Evolutionary conservation across 306 rosid genomes (phyloP).

Genomic region (Prinsepia uniflora): DNA sequence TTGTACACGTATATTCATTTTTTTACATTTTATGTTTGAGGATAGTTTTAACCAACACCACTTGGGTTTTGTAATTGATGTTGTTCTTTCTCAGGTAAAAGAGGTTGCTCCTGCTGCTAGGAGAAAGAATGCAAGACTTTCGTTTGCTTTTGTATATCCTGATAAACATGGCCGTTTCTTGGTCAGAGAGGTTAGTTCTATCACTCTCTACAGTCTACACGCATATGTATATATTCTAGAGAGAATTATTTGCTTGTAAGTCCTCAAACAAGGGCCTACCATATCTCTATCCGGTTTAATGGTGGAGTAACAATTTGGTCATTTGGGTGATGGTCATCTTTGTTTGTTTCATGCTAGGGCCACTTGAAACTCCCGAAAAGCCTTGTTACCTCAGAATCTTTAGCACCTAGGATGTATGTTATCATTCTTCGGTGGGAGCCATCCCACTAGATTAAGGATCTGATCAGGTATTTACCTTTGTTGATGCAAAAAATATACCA

Average conservation of each 20-base stretch:
- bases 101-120: constrained; percentile 93
- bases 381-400: neutral
- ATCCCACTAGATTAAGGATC: neutral
- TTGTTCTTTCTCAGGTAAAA: constrained; percentile 54
- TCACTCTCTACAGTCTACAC: neutral
- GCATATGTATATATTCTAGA: neutral
- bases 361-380: neutral
- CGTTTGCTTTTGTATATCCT: constrained; percentile 91
- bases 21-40: neutral
- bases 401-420: neutral
- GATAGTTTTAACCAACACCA: neutral
- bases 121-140: constrained; percentile 79
- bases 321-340: neutral
- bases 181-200: constrained; percentile 58
- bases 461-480: too few relatives aligned
- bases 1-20: neutral
- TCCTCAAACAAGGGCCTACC: neutral
- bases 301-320: neutral
- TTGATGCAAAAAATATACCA: too few relatives aligned
- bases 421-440: neutral
- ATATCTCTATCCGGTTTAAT: neutral
- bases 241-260: neutral
- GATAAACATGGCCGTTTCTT: constrained; percentile 80
- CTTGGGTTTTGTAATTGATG: constrained; percentile 10
- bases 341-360: neutral